Evolutionary conservation across 805 yeast species (phyloP), one percentile per base, ranked within the genome.

Genomic region (Huiozyma sinensis): DNA sequence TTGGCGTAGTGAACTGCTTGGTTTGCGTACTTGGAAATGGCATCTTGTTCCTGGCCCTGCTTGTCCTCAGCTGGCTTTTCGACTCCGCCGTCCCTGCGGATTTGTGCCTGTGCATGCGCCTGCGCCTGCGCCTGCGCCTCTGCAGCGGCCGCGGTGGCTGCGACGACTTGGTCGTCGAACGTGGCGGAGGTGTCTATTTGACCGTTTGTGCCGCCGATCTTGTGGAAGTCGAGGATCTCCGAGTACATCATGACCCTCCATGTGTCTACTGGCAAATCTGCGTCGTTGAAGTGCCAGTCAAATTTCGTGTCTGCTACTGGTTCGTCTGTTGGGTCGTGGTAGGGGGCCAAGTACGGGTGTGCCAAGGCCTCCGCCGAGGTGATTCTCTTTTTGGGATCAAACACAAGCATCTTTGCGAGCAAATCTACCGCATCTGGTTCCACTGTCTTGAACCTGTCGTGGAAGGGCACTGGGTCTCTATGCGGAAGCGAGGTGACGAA

Each of bases 171-270:
- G 40, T 60, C 66, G 38, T 61, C 66, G 39, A 61, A 61, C 17
- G 62, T 57, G 2, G 66, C 64, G 29, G 50, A 54, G 1, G 63
- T 59, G 50, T 60, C 64, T 38, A 61, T 61, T 44, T 56, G 64
- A 7, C 63, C 61, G 40, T 58, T 54, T 17, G 24, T 17, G 24
- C 24, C 24, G 37, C 81, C 89, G 47, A 84, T 85, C 63, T 88
- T 95, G 65, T 90, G 97, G 75, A 88, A 90, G 63, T 90, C 97
- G 53, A 92, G 71, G 49, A 90, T 92, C 67, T 90, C 98, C 43
- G 95, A 83, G 67, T 92, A 92, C 95, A 92, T 90, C 97, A 92
- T 90, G 13, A 88, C 95, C 68, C 95, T 80, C 98, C 98, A 90
- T 10, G 96, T 87, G 58, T 92, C 97, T 12, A 92, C 43, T 2